phyloP scores from a whole-genome alignment of 305 asterid species.

The Withania somnifera region DNA sequence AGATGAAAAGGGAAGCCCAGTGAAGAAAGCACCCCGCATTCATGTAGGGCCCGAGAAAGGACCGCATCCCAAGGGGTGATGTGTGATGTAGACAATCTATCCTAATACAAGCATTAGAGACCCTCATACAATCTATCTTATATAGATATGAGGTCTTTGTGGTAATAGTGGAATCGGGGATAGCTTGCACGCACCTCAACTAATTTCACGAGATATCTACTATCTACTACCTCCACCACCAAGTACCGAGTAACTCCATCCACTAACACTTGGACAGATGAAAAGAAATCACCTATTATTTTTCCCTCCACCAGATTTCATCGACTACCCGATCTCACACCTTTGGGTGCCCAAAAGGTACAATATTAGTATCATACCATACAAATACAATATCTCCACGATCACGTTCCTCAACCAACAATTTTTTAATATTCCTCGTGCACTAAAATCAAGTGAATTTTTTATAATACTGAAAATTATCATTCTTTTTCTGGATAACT shows the following conservation, averaged over 20 bases:
- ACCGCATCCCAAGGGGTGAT: not conserved
- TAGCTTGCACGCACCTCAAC: not conserved
- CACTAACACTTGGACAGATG: not conserved
- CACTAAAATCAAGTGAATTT: not conserved
- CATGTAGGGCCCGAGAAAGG: not conserved
- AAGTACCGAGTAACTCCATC: not conserved
- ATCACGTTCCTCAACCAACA: not conserved
- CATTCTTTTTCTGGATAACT: not conserved
- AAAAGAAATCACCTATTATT: not conserved
- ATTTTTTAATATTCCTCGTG: not conserved
- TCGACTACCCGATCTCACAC: not conserved
- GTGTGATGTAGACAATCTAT: not conserved
- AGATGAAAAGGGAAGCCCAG: not conserved
- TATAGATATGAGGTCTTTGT: not conserved
- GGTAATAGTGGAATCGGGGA: not conserved
- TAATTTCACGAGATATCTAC: not conserved
- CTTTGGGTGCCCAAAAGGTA: not conserved
- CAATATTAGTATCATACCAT: not conserved
- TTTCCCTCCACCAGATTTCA: not conserved
- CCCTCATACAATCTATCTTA: too few species aligned
- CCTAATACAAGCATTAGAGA: not conserved
- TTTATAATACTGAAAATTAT: not conserved
- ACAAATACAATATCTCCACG: not conserved
- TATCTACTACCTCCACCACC: not conserved
- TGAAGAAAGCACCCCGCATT: not conserved